Evolutionary conservation across 148 eudicot species (phyloP), one percentile per base, ranked within the genome.

Genomic region (Simmondsia chinensis): DNA sequence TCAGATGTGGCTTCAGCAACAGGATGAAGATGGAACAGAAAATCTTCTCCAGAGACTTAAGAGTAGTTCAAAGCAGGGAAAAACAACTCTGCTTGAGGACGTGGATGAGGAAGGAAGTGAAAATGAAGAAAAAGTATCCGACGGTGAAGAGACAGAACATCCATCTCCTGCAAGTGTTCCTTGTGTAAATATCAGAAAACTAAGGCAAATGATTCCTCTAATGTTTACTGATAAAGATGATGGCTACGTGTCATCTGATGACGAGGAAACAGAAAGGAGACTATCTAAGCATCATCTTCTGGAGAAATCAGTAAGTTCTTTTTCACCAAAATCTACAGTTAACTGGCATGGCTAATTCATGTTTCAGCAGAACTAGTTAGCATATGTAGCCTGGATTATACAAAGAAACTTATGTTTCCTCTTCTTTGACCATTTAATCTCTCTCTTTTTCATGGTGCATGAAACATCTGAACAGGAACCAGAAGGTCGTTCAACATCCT

Each of bases 1-100:
- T 70, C 94, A 82, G 60, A 74, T 61, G 69, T 91, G 95, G 97
- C 76, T 82, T 67, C 80, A 86, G 62, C 85, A 82, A 60, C 82
- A 85, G 61, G 97, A 91, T 76, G 88, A 81, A 44, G 75, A 77
- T 54, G 91, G 93, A 59, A 89, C 87, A 6, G 86, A 80, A 34
- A 68, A 74, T 36, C 84, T 89, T 40, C 43, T 89, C 69, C 87
- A 77, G 55, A 91, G 55, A 69, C 60, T 91, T 47, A 74, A 70
- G 41, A 65, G 57, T 44, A 65, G 81, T 34, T 23, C 60, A n/a
- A 71, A 59, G 59, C 50, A 64, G 29, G 59, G 34, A 46, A 82
- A 71, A n/a, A 39, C 63, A 29, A 33, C 59, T 34, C 40, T 69
- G 37, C 50, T 43, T 18, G 69, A 48, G 2, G 73, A 70, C 4